Percentiles rank a stretch among this genome's conserved stretches.
These are phyloP conservation scores for Sonneratia caseolaris DNA, from an alignment of 345 rosid species.

Conservation along the genomic window DNA sequence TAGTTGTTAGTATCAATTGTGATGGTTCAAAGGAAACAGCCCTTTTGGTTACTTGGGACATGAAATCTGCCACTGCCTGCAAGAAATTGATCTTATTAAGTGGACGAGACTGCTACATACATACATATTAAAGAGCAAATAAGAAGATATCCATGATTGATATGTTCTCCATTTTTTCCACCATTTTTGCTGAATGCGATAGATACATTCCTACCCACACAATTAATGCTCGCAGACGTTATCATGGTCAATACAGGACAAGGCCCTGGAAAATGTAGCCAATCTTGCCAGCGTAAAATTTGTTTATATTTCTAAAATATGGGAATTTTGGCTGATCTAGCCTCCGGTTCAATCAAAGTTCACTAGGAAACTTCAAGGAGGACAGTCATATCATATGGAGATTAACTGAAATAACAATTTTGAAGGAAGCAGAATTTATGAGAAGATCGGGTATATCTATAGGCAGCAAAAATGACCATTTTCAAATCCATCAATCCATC, in stretches of 20 bases:
- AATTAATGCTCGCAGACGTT: not conserved
- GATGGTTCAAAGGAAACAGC: slow-evolving; percentile 54
- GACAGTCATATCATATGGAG: not conserved
- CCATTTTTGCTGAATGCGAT: too few relatives aligned
- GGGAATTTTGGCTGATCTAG: not conserved
- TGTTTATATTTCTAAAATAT: not conserved
- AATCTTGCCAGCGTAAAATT: not conserved
- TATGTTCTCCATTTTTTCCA: too few relatives aligned
- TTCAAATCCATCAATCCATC: slow-evolving; percentile 68
- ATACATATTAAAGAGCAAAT: not conserved
- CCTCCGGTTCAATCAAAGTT: not conserved
- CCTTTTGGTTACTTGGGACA: slow-evolving; percentile 49
- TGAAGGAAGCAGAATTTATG: not conserved
- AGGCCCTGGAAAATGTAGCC: not conserved
- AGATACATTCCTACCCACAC: not conserved
- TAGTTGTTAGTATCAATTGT: slow-evolving; percentile 54
- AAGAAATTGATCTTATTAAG: slow-evolving; percentile 4
- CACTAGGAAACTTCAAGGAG: not conserved
- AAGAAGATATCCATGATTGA: not conserved
- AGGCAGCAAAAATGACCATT: slow-evolving; percentile 40
- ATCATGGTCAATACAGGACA: not conserved
- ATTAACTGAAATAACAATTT: not conserved
- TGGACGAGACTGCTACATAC: not conserved
- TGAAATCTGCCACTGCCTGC: slow-evolving; percentile 74
- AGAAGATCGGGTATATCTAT: not conserved